Percentiles rank a stretch among this genome's conserved stretches.
Evolutionary conservation across 306 rosid genomes (phyloP).

Genomic region (Rosa persica): DNA sequence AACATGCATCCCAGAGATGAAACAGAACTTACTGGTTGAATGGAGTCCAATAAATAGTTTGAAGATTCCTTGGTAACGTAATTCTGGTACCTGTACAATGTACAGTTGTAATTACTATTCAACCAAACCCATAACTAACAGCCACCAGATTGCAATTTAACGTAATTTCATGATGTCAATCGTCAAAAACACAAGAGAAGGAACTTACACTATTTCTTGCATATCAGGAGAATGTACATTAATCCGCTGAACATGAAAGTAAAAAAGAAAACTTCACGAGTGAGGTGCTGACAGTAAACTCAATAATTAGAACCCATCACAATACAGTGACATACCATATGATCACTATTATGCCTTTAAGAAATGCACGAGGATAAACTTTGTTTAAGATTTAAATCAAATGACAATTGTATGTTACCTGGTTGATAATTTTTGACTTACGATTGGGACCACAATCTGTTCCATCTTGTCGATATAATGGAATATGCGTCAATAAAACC

Average conservation of each 20-base stretch:
- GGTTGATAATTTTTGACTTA: conserved; percentile 59
- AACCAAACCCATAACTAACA: conserved; percentile 15
- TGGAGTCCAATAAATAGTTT: conserved; percentile 47
- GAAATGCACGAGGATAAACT: conserved; percentile 5
- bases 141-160: conserved; percentile 9
- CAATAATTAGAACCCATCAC: conserved; percentile 18
- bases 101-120: conserved; percentile 19
- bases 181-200: conserved; percentile 22
- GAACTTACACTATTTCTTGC: conserved; percentile 52
- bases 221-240: conserved; percentile 16
- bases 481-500: conserved; percentile 81
- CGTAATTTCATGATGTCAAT: neutral
- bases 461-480: conserved; percentile 60
- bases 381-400: conserved; percentile 7
- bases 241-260: conserved; percentile 46
- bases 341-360: neutral
- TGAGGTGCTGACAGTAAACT: conserved; percentile 27
- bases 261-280: conserved; percentile 19
- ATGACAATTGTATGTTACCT: conserved; percentile 44
- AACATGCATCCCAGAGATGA: conserved; percentile 26
- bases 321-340: neutral
- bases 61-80: conserved; percentile 61
- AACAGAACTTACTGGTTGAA: conserved; percentile 56
- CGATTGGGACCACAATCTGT: conserved; percentile 72
- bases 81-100: conserved; percentile 59